Base-by-base conservation (phyloP, 345 rosid genomes). In the Erucastrum elatum region DNA sequence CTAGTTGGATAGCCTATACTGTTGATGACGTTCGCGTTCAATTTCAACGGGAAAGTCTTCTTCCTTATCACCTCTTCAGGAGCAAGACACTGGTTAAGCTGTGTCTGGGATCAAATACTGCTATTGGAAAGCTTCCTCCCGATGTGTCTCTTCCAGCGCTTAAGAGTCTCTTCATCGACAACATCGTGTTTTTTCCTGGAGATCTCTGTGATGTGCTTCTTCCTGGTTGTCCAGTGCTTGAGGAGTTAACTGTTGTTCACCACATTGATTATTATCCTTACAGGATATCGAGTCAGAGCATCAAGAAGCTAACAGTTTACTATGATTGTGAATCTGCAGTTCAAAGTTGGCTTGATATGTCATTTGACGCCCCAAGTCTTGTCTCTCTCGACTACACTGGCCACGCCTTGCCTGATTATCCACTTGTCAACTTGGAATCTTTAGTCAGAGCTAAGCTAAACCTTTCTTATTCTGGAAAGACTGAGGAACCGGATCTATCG, bases 1-100 rank as follows among this genome's bases (percentile, higher is more conserved):
- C 21, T 21, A 21, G 21, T 21, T 21, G 21, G 21, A 21, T 21
- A 21, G 21, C 21, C 21, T 21, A 21, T 21, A 21, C 21, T 21
- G 21, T 21, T 21, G 21, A 21, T 21, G 21, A 21, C 21, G 21
- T 21, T 21, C 21, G 21, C 21, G 21, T 21, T 21, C 21, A 21
- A 21, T 21, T 21, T 21, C 21, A 21, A 21, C 21, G 21, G 21
- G 21, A 21, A 21, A 0, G 21, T 21, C 21, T 21, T 21, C 21
- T 21, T 21, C 21, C 21, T 21, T 21, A 21, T 21, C 21, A 21
- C 30, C 4, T 66, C 21, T 39, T 16, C 0, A 8, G 1, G 34
- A 5, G 72, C 79, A 66, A 58, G 21, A 56, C 66, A 1, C 66
- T 75, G 8, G 79, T 75, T 29, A 75, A 58, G 66, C 66, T 67